Base-by-base conservation (phyloP, 2,329 filamentous ascomycete genomes). In the Fusarium clavum region DNA sequence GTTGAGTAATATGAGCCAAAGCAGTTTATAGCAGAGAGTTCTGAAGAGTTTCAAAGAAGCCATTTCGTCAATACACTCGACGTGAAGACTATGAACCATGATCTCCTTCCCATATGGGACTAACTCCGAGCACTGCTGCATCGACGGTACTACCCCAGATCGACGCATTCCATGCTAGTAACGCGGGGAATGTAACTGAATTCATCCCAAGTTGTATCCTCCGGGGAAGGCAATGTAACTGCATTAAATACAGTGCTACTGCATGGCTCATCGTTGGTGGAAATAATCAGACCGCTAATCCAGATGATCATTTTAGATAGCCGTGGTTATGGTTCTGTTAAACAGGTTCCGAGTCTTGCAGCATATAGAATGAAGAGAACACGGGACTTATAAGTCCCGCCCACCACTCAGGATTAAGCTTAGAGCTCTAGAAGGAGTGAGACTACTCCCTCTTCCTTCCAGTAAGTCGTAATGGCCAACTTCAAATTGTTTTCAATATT, bases 221-320 rank as follows among this genome's bases (percentile, higher is more conserved):
- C n/a, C 20, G 27, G 25, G 8, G 27, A 43, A 20, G 48, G 18
- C 34, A 45, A 49, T 44, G 30, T 51, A 40, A 34, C 48, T 48
- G 4, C 30, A 18, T 41, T 14, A 45, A 18, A 34, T 29, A 38
- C 9, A 49, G 12, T 24, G 20, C 12, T 27, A 8, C 20, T 53
- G 7, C 12, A 25, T 52, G 34, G 34, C 38, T 55, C 62, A 40
- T 70, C 61, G 47, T 70, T 70, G 67, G 67, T 70, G 67, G 66
- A 70, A 70, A 54, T 47, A 34, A 10, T 30, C 20, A 20, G 13
- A 32, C 51, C 47, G 27, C 25, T 22, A 8, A 14, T 22, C 8
- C 12, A 12, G 20, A 44, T n/a, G 16, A 18, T 16, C 8, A 9
- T 32, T 9, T 20, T 18, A 14, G 6, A n/a, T 30, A 40, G 30